Conservation (phyloP, 805 yeast species). For the Tetrapisispora namnaoensis region DNA sequence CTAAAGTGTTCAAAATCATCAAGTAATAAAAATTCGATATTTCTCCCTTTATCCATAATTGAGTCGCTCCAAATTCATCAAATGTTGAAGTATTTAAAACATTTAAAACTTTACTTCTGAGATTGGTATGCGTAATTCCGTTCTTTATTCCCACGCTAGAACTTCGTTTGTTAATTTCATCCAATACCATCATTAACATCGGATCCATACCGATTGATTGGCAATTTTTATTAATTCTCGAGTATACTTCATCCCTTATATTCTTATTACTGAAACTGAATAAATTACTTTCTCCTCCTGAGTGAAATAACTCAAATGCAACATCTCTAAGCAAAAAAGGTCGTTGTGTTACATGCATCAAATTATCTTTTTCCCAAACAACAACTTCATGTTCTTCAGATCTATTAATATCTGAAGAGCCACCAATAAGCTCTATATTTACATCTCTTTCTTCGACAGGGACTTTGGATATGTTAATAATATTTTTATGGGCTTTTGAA, state of each 20-base stretch:
- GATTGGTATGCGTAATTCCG: slow-evolving; percentile 27
- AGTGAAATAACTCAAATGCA: slow-evolving; percentile 69
- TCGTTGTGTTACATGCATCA: slow-evolving; percentile 60
- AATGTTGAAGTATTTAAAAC: slow-evolving; percentile 26
- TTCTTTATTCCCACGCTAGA: slow-evolving; percentile 22
- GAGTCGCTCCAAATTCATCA: slow-evolving; percentile 40
- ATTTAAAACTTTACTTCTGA: slow-evolving; percentile 36
- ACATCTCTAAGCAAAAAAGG: slow-evolving; percentile 72
- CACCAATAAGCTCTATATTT: slow-evolving; percentile 53
- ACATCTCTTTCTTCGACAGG: slow-evolving; percentile 56
- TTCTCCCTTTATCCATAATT: slow-evolving; percentile 66
- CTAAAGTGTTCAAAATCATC: slow-evolving; percentile 70
- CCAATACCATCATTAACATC: slow-evolving; percentile 46
- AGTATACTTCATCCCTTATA: slow-evolving; percentile 48
- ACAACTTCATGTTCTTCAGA: slow-evolving; percentile 36
- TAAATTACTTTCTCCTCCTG: slow-evolving; percentile 60
- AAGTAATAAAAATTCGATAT: slow-evolving; percentile 76
- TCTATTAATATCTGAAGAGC: slow-evolving; percentile 16
- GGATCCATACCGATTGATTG: slow-evolving; percentile 42
- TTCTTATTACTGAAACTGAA: slow-evolving; percentile 49
- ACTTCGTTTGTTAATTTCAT: slow-evolving; percentile 35
- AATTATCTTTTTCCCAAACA: slow-evolving; percentile 49
- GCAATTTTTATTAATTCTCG: slow-evolving; percentile 39
- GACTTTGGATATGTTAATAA: slow-evolving; percentile 59
- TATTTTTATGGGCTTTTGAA: slow-evolving; percentile 37